Conservation (phyloP, 176 grass and related monocot species). For the Melocanna baccifera region DNA sequence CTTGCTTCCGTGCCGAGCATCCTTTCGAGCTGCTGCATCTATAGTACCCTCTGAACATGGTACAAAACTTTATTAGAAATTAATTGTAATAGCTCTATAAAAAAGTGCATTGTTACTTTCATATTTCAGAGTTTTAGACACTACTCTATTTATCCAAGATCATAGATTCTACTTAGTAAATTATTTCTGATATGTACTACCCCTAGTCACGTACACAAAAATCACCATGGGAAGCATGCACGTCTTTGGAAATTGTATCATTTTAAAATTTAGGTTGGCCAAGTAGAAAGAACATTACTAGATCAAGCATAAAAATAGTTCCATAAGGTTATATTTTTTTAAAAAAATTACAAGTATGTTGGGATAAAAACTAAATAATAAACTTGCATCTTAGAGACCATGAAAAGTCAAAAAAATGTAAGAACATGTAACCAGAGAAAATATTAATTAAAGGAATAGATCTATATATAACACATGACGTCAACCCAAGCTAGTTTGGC, state of each 20-base stretch:
- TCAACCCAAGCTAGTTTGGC: not conserved
- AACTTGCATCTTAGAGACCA: not conserved
- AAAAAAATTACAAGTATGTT: not conserved
- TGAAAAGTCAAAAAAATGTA: not conserved
- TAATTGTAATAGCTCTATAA: not conserved
- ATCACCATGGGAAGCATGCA: not conserved
- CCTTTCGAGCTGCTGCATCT: slow-evolving; percentile 98
- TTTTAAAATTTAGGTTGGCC: not conserved
- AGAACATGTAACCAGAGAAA: not conserved
- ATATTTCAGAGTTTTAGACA: not conserved
- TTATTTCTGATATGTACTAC: not conserved
- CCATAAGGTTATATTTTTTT: not conserved
- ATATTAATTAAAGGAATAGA: not conserved
- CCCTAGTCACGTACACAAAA: not conserved
- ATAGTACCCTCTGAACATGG: slow-evolving; percentile 77
- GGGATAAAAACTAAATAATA: not conserved
- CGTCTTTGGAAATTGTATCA: not conserved
- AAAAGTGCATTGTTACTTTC: not conserved
- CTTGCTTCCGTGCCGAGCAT: slow-evolving; percentile 94
- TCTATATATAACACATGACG: not conserved
- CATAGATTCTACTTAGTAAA: not conserved
- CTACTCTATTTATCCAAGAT: not conserved
- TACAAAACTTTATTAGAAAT: not conserved
- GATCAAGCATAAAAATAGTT: not conserved
- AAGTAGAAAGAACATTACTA: not conserved